Base-by-base conservation (phyloP, 257 asterid species). In the Solanum medicagineum region DNA sequence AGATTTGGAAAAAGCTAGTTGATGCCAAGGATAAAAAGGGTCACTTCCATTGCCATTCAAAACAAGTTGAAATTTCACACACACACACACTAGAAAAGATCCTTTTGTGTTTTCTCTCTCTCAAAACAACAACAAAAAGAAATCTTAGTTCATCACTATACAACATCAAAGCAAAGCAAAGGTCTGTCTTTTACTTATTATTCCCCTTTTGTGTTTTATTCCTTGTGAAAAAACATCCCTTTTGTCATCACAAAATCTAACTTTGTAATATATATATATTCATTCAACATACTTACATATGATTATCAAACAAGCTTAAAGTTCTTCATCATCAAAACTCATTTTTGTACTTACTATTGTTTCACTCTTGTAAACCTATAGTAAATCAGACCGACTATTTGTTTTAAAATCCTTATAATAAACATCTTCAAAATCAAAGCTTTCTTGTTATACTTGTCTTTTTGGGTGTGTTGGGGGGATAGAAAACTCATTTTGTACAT, bases 11-110 rank as follows among this genome's bases (percentile, higher is more conserved):
- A 85, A 40, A 65, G 85, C 86, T 88, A 59, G 84, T 84, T 69
- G 83, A 60, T 44, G 51, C 86, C 85, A 15, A 85, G 89, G 86
- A 89, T 92, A 91, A 89, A 91, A 93, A 88, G 93, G 91, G 85
- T 69, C 81, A 74, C 44, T 82, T 66, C 81, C 77, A 65, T 59
- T 68, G 55, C 81, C 81, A 84, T 74, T 57, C 86, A 69, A 57
- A 19, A 57, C 65, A 57, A 20, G 13, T 57, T 57, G 26, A 57
- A 57, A 57, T 57, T n/a, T 57, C 26, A 57, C 13, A 57, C 13
- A 36, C 42, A 36, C 42, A 36, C 42, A 36, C 42, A 36, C 42
- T 36, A 36, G 42, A 36, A 36, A 36, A 36, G 42, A 36, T 36
- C 42, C 42, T 36, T 36, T 36, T 4, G 6, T 36, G 6, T 36